A percentile compares a stretch with the other conserved stretches of the same genome.
Conservation (phyloP, 2,329 filamentous ascomycete genomes). For the Orbilia quercus region DNA sequence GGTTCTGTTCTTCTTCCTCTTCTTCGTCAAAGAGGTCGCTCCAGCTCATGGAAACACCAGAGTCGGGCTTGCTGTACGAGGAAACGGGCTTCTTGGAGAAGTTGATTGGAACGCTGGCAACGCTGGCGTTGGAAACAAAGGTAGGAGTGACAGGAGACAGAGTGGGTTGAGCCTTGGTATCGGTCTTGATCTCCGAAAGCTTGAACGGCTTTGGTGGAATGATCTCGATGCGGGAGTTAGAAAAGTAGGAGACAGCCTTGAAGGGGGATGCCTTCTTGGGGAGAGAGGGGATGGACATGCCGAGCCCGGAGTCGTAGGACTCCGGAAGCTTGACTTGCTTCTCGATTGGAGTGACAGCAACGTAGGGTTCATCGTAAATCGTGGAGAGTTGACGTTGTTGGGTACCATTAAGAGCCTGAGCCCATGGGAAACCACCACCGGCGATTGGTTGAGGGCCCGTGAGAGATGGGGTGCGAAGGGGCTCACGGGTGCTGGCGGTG, state of each 20-base stretch:
- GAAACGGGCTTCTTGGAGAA: conserved; percentile 55
- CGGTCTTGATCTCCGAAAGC: conserved; percentile 77
- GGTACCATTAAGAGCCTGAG: conserved; percentile 84
- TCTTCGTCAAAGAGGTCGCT: conserved; percentile 98
- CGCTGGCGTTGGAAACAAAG: conserved; percentile 80
- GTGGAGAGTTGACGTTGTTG: conserved; percentile 84
- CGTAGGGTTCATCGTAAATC: conserved; percentile 74
- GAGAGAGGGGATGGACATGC: conserved; percentile 81
- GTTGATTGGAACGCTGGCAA: conserved; percentile 66
- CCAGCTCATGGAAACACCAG: conserved; percentile 93
- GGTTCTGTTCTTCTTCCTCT: conserved; percentile 76
- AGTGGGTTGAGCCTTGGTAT: conserved; percentile 77
- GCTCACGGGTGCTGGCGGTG: conserved; percentile 88
- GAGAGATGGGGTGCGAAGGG: conserved; percentile 92
- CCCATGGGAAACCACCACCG: conserved; percentile 89
- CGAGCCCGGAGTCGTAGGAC: conserved; percentile 83
- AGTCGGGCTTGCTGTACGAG: conserved; percentile 51
- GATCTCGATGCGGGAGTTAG: conserved; percentile 67
- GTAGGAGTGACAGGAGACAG: conserved; percentile 76
- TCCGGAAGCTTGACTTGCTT: conserved; percentile 78
- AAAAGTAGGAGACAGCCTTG: conserved; percentile 63
- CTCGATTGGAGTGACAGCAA: conserved; percentile 58
- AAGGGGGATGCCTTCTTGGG: conserved; percentile 65
- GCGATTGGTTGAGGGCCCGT: conserved; percentile 84
- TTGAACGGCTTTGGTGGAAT: conserved; percentile 68